These are phyloP conservation scores for Escovopsis sp. DNA, from an alignment of 2,329 filamentous ascomycete genomes.

Conservation along the genomic window DNA sequence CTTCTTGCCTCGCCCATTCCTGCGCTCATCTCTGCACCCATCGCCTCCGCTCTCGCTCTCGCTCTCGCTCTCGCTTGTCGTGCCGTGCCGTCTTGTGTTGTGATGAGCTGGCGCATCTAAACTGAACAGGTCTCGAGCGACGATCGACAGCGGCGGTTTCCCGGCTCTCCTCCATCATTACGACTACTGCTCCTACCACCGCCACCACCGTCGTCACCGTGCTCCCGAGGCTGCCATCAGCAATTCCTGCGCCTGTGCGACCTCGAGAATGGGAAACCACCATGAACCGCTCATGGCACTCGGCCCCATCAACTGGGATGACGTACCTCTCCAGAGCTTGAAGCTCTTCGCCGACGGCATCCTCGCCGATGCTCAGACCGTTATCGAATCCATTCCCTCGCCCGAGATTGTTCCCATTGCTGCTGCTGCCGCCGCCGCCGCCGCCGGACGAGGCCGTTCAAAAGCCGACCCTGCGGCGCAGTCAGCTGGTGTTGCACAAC, in stretches of 20 bases:
- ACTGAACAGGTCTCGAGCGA: no score
- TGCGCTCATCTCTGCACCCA: no score
- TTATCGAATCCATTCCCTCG: conserved; percentile 61
- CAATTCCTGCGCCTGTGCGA: background rate
- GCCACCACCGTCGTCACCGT: no score
- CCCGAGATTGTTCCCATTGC: conserved; percentile 18
- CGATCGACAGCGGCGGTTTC: no score
- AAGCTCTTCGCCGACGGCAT: conserved; percentile 40
- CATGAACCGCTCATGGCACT: conserved; percentile 46
- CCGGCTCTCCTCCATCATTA: no score
- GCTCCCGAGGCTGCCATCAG: no score
- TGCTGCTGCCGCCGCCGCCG: conserved; percentile 19
- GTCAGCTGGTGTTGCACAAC: no score
- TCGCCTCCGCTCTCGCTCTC: no score
- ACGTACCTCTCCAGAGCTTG: conserved; percentile 31
- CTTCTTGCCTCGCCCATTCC: no score
- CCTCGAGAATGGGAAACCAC: conserved; percentile 20
- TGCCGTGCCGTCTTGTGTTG: no score
- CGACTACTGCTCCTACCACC: no score
- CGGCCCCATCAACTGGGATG: conserved; percentile 38
- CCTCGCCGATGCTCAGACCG: conserved; percentile 52
- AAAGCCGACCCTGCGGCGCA: conserved; percentile 37
- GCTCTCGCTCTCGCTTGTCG: background rate
- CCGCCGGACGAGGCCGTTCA: conserved; percentile 34
- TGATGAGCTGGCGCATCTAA: no score